A percentile compares a stretch with the other conserved stretches of the same genome.
These are phyloP conservation scores for Cladosporium austrohemisphaericum DNA, from an alignment of 2,329 filamentous ascomycete genomes.

Conservation along the genomic window DNA sequence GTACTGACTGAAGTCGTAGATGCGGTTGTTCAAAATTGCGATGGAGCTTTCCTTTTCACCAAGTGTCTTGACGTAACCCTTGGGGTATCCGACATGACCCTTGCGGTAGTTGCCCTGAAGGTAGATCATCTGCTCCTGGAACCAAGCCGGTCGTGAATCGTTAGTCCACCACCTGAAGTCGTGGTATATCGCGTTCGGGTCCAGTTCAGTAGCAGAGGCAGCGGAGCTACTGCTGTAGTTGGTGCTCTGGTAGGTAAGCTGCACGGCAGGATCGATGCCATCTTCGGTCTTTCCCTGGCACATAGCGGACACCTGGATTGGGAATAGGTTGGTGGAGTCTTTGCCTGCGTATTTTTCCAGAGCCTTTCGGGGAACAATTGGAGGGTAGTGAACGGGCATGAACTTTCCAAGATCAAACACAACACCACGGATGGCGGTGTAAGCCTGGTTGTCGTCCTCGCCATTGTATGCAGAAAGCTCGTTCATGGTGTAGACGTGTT, in stretches of 20 bases:
- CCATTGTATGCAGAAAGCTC: constrained; percentile 75
- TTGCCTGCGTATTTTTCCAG: constrained; percentile 78
- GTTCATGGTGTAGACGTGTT: constrained; percentile 75
- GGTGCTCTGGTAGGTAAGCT: constrained; percentile 73
- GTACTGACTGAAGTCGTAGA: constrained; percentile 91
- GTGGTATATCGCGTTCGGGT: constrained; percentile 77
- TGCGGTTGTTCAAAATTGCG: constrained; percentile 70
- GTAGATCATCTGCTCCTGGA: constrained; percentile 78
- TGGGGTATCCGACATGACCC: constrained; percentile 79
- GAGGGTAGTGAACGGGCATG: constrained; percentile 73
- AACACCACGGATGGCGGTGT: constrained; percentile 78
- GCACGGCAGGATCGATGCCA: constrained; percentile 66
- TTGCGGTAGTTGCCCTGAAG: constrained; percentile 78
- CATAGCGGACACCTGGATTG: constrained; percentile 87
- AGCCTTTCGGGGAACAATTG: constrained; percentile 55
- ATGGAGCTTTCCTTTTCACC: constrained; percentile 52
- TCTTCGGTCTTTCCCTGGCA: constrained; percentile 74
- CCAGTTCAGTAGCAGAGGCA: constrained; percentile 60
- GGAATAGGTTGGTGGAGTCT: constrained; percentile 86
- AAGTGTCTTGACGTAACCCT: constrained; percentile 71
- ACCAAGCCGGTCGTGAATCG: constrained; percentile 86
- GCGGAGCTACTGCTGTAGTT: constrained; percentile 67
- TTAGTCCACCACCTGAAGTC: constrained; percentile 86
- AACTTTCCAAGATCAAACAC: constrained; percentile 80
- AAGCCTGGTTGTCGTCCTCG: constrained; percentile 61